phyloP scores from a whole-genome alignment of 352 stramenopile species.

The Aphanomyces astaci region DNA sequence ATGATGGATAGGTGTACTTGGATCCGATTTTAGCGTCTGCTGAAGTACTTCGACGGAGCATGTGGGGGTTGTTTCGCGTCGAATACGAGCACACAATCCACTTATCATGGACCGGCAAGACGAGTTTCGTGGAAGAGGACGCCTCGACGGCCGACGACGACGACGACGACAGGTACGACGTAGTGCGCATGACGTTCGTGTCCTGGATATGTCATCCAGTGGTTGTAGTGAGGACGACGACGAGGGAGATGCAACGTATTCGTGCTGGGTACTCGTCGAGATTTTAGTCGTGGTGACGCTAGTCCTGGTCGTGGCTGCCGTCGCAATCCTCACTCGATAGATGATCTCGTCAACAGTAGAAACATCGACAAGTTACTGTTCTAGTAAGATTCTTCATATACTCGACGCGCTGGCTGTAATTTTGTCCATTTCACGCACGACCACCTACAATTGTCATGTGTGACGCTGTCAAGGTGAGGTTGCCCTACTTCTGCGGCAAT shows the following conservation, averaged over 20 bases:
- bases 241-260: constrained; percentile 11
- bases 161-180: not conserved
- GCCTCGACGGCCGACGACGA: not conserved
- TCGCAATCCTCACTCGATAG: constrained; percentile 12
- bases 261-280: constrained; percentile 12
- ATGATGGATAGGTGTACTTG: constrained; percentile 40
- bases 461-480: not conserved
- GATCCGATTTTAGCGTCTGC: constrained; percentile 80
- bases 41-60: constrained; percentile 78
- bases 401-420: too few species aligned
- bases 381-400: too few species aligned
- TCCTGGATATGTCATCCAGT: not conserved
- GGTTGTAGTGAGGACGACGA: constrained; percentile 11
- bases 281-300: constrained; percentile 12
- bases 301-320: not conserved
- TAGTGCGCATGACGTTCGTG: not conserved
- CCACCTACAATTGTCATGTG: not conserved
- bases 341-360: not conserved
- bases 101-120: not conserved
- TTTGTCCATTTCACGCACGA: not conserved
- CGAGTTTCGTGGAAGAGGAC: not conserved
- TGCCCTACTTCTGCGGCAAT: constrained; percentile 8
- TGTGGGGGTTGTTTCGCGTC: constrained; percentile 79
- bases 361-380: too few species aligned
- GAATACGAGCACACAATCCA: constrained; percentile 62